Percentiles rank a stretch among this genome's conserved stretches.
These are phyloP conservation scores for Pyricularia sp. DNA, from an alignment of 2,329 filamentous ascomycete species.

Conservation along the genomic window DNA sequence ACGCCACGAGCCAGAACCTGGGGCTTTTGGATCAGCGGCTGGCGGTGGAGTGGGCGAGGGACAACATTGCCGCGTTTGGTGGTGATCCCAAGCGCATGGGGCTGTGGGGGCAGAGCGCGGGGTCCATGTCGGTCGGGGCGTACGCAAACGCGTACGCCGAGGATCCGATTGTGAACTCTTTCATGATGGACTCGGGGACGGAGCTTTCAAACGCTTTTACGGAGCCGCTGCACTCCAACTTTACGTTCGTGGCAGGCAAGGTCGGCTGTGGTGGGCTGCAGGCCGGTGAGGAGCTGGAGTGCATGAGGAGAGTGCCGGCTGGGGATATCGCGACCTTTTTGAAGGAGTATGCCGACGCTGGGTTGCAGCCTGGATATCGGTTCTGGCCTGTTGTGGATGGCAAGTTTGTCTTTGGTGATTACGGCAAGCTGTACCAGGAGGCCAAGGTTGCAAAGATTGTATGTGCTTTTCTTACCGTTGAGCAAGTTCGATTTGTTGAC, in stretches of 20 bases:
- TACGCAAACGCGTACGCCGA: background rate
- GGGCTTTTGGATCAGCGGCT: slow-evolving; percentile 44
- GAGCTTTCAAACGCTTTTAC: background rate
- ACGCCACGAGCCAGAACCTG: slow-evolving; percentile 32
- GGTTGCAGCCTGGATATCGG: background rate
- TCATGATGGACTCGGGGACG: slow-evolving; percentile 13
- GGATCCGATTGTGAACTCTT: background rate
- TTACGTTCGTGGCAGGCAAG: background rate
- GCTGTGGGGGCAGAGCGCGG: slow-evolving; percentile 36
- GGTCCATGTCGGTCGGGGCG: slow-evolving; percentile 6
- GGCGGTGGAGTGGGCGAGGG: slow-evolving; percentile 42
- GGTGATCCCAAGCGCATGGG: slow-evolving; percentile 40
- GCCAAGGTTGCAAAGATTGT: slow-evolving; percentile 14
- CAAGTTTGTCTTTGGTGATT: slow-evolving; percentile 20
- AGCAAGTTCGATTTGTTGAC: background rate
- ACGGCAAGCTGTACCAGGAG: slow-evolving; percentile 14
- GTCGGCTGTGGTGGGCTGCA: slow-evolving; percentile 13
- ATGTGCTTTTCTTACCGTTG: background rate
- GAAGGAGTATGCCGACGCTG: background rate
- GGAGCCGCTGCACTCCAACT: background rate
- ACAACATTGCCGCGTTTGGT: slow-evolving; percentile 43
- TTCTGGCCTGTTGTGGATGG: slow-evolving; percentile 9
- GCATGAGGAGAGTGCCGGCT: slow-evolving; percentile 24
- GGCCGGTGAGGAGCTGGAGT: slow-evolving; percentile 24
- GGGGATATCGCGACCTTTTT: slow-evolving; percentile 15